These are phyloP conservation scores for Actinomortierella wolfii DNA, from an alignment of 371 early-diverging fungal genomes.

Conservation along the genomic window DNA sequence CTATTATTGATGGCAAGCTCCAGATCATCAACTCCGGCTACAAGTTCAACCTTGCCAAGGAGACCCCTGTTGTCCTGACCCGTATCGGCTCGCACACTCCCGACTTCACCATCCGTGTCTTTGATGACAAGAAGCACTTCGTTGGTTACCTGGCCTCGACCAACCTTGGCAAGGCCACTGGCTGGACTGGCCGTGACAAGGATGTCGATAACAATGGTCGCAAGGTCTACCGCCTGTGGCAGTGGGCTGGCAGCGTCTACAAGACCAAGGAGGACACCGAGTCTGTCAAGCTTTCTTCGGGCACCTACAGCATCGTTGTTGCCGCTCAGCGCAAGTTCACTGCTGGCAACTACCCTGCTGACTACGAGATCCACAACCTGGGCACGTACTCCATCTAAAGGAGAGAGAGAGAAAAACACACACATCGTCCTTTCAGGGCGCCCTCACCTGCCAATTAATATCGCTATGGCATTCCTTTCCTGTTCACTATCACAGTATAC, in stretches of 20 bases:
- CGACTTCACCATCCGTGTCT: constrained; percentile 5
- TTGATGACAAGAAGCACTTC: constrained; percentile 5
- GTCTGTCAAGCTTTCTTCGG: neutral
- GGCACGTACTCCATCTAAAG: neutral
- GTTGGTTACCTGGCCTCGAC: constrained; percentile 3
- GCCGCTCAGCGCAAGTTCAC: constrained; percentile 35
- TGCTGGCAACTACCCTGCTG: constrained; percentile 26
- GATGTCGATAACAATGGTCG: neutral
- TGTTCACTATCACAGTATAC: too few relatives aligned
- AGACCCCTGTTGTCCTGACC: neutral
- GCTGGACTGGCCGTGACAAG: constrained; percentile 1
- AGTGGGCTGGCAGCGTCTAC: neutral
- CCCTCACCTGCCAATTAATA: too few relatives aligned
- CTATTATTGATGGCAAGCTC: constrained; percentile 1
- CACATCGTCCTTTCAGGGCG: too few relatives aligned
- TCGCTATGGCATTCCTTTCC: too few relatives aligned
- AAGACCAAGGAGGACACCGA: neutral
- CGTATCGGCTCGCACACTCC: constrained; percentile 8
- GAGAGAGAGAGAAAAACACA: too few relatives aligned
- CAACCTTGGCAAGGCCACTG: neutral
- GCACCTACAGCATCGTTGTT: constrained; percentile 25
- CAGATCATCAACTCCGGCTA: too few relatives aligned
- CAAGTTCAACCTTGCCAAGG: neutral
- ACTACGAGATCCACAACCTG: constrained; percentile 20
- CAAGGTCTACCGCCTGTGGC: neutral